A percentile compares a stretch with the other conserved stretches of the same genome.
phyloP scores from a whole-genome alignment of 768 basidiomycete species.

The Rhodocollybia butyracea region DNA sequence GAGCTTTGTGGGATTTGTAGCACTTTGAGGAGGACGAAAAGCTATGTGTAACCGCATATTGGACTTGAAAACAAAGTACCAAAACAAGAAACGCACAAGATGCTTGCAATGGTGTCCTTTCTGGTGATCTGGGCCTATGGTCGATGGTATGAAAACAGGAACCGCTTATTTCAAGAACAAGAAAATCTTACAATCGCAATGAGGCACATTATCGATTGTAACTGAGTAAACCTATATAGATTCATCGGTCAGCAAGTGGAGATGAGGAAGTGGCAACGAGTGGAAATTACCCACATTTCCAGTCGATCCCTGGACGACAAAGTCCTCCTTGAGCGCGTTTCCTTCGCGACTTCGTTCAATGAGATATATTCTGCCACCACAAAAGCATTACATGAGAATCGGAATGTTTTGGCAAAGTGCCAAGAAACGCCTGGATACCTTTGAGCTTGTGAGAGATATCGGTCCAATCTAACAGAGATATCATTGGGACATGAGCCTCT shows the following conservation, averaged over 20 bases:
- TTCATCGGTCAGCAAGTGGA: not conserved
- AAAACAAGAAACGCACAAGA: not conserved
- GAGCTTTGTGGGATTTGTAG: slow-evolving; percentile 6
- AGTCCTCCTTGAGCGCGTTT: slow-evolving; percentile 5
- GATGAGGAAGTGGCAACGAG: not conserved
- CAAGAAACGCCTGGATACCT: not conserved
- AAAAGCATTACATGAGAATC: not conserved
- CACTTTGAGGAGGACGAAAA: slow-evolving; percentile 6
- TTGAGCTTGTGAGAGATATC: slow-evolving; percentile 6
- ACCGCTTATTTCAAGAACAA: not conserved
- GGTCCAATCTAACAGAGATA: slow-evolving; percentile 3
- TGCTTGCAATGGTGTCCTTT: slow-evolving; percentile 8
- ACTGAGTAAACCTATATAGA: not conserved
- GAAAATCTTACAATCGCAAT: not conserved
- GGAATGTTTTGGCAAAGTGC: too few species aligned
- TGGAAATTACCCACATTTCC: not conserved
- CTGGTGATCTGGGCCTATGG: not conserved
- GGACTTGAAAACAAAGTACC: not conserved
- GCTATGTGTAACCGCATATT: not conserved
- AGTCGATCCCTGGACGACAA: slow-evolving; percentile 2
- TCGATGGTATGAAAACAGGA: not conserved
- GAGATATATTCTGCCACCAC: not conserved
- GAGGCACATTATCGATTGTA: slow-evolving; percentile 2
- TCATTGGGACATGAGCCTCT: not conserved
- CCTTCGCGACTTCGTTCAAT: slow-evolving; percentile 3